phyloP scores from a whole-genome alignment of 441 rosid genomes.

The Theobroma grandiflorum region DNA sequence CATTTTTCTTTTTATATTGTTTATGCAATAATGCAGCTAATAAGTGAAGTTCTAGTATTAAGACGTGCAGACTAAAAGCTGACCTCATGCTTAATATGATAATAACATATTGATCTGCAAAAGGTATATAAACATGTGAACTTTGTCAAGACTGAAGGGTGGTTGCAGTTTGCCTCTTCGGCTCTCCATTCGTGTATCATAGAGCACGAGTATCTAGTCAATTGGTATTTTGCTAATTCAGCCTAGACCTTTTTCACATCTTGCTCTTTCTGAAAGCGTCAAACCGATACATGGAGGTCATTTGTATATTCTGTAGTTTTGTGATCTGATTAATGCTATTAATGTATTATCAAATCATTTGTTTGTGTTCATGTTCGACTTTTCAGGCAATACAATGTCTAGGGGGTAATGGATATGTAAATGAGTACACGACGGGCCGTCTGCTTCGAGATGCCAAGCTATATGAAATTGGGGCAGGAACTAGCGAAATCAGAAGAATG shows the following conservation, averaged over 20 bases:
- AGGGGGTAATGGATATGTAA: slow-evolving; percentile 94
- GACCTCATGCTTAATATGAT: neutral
- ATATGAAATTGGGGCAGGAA: slow-evolving; percentile 96
- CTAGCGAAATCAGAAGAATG: slow-evolving; percentile 94
- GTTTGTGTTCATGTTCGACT: slow-evolving; percentile 14
- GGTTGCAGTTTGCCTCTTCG: neutral
- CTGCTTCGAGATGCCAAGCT: slow-evolving; percentile 94
- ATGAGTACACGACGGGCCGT: slow-evolving; percentile 89
- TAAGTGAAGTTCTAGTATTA: neutral
- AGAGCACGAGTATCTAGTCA: neutral
- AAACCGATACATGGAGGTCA: neutral
- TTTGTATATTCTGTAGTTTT: neutral
- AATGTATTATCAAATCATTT: neutral
- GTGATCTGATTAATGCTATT: neutral
- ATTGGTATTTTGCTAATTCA: neutral
- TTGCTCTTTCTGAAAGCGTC: neutral
- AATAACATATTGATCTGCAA: neutral
- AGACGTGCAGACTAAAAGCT: neutral
- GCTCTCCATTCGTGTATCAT: neutral
- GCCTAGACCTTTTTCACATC: neutral
- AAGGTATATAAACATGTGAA: neutral
- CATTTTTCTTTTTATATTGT: neutral
- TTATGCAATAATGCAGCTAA: neutral
- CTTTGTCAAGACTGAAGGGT: neutral
- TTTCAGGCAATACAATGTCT: slow-evolving; percentile 96